Base-by-base conservation (phyloP, 768 basidiomycete genomes). In the Naematelia encephala region DNA sequence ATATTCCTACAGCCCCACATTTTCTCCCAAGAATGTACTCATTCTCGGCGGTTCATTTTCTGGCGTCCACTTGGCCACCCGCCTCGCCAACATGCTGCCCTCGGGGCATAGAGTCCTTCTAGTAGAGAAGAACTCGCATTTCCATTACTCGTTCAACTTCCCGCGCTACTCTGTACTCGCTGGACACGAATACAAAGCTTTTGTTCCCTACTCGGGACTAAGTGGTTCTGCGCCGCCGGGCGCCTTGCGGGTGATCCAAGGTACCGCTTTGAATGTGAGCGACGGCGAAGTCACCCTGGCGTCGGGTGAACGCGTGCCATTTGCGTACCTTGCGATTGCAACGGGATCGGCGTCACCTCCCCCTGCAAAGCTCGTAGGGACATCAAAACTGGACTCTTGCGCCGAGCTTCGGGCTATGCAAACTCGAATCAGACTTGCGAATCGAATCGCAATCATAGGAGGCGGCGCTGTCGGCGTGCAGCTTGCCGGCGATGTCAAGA, bases 401-500 rank as follows among this genome's bases (percentile, higher is more conserved):
- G 26, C 51, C 28, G 26, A 53, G 14, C 30, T 53, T n/a, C 26
- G 30, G n/a, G 30, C 21, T 19, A n/a, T 30, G 25, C 26, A 53
- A 13, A n/a, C 21, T 12, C 26, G 34, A 29, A 29, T 53, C 26
- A 53, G n/a, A 21, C 26, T 12, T 29, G 26, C 51, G 12, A 19
- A 30, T 2, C 5, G 27, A 12, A 53, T 53, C 51, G 30, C 29
- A 25, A 53, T 53, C 51, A n/a, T 53, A n/a, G 51, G 51, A 13
- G 51, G 51, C 30, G 51, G 51, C n/a, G 51, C 51, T 1, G 51
- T 53, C 28, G 51, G 51, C 10, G 21, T 29, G n/a, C 51, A 53
- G 29, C 25, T 53, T 23, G 51, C 51, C 5, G 21, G 27, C 28
- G 51, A 53, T 34, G 34, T 53, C 51, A 29, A 30, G 21, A 29